A percentile compares a stretch with the other conserved stretches of the same genome.
phyloP scores from a whole-genome alignment of 2,329 filamentous ascomycete genomes.

The Thelonectria discophora region DNA sequence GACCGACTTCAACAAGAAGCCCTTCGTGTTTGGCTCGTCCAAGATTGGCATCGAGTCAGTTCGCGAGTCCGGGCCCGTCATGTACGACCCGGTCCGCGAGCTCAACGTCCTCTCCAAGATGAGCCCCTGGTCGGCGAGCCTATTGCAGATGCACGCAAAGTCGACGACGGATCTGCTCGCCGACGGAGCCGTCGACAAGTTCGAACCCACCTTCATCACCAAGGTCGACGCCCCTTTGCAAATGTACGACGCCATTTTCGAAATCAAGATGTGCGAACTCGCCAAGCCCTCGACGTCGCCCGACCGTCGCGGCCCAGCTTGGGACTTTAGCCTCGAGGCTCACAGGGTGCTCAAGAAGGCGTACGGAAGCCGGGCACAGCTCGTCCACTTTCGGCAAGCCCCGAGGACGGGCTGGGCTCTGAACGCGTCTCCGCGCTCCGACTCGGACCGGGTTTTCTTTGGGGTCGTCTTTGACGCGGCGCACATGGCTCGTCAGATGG shows the following conservation, averaged over 20 bases:
- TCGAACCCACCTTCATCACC: constrained; percentile 83
- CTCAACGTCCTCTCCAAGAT: constrained; percentile 93
- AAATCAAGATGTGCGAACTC: constrained; percentile 46
- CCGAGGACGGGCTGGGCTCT: constrained; percentile 46
- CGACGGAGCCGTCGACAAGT: constrained; percentile 78
- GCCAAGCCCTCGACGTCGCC: constrained; percentile 40
- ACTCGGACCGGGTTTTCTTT: constrained; percentile 60
- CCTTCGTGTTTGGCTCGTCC: constrained; percentile 60
- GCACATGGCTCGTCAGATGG: constrained; percentile 79
- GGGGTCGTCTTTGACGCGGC: constrained; percentile 77
- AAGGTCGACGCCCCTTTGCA: constrained; percentile 64
- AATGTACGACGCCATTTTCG: constrained; percentile 60
- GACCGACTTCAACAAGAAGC: constrained; percentile 75
- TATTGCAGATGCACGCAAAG: constrained; percentile 78
- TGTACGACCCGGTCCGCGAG: constrained; percentile 79
- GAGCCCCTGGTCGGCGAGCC: constrained; percentile 80
- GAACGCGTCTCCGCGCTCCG: constrained; percentile 28
- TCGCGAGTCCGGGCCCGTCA: constrained; percentile 66
- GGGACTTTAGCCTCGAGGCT: constrained; percentile 63
- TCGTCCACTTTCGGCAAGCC: constrained; percentile 67
- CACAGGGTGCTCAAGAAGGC: constrained; percentile 74
- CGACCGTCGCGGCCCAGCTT: constrained; percentile 55
- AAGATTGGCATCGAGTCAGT: constrained; percentile 47
- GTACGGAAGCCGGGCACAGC: constrained; percentile 76
- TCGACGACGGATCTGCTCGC: constrained; percentile 79